A percentile compares a stretch with the other conserved stretches of the same genome.
Conservation (phyloP, 2,329 filamentous ascomycete species). For the Nothopassalora personata region DNA sequence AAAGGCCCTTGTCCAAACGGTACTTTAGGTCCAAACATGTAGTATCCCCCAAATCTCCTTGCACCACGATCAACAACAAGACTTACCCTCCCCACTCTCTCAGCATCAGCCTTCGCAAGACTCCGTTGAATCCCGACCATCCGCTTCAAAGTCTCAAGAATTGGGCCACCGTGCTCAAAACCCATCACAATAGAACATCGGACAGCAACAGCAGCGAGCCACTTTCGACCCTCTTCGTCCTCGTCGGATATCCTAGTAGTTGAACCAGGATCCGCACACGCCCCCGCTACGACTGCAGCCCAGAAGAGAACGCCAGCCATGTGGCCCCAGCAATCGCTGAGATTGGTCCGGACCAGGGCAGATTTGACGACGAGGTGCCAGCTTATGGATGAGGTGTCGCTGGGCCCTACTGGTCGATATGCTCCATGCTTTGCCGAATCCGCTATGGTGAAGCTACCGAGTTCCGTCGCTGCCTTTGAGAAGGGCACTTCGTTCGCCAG, state of each 20-base stretch:
- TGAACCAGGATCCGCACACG: constrained; percentile 24
- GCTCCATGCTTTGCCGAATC: neutral
- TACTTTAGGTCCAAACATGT: constrained; percentile 6
- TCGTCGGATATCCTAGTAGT: constrained; percentile 8
- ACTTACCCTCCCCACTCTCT: constrained; percentile 1
- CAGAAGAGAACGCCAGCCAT: constrained; percentile 33
- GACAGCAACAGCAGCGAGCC: constrained; percentile 30
- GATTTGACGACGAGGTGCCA: constrained; percentile 24
- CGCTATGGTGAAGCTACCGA: neutral
- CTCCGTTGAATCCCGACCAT: constrained; percentile 27
- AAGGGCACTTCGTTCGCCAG: constrained; percentile 21
- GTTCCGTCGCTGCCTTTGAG: constrained; percentile 19
- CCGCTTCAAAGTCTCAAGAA: constrained; percentile 25
- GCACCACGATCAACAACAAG: neutral
- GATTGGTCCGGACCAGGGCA: constrained; percentile 24
- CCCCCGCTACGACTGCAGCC: constrained; percentile 28
- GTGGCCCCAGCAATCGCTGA: constrained; percentile 30
- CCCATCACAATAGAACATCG: constrained; percentile 29
- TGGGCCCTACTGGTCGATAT: neutral
- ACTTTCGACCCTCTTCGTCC: constrained; percentile 26
- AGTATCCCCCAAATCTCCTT: neutral
- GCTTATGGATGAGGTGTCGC: constrained; percentile 3
- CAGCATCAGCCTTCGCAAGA: constrained; percentile 9
- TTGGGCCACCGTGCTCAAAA: constrained; percentile 29
- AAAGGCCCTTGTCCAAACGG: constrained; percentile 12